Evolutionary conservation across 1,139 yeast species (phyloP), one percentile per base, ranked within the genome.

Genomic region (Diutina mesorugosa): DNA sequence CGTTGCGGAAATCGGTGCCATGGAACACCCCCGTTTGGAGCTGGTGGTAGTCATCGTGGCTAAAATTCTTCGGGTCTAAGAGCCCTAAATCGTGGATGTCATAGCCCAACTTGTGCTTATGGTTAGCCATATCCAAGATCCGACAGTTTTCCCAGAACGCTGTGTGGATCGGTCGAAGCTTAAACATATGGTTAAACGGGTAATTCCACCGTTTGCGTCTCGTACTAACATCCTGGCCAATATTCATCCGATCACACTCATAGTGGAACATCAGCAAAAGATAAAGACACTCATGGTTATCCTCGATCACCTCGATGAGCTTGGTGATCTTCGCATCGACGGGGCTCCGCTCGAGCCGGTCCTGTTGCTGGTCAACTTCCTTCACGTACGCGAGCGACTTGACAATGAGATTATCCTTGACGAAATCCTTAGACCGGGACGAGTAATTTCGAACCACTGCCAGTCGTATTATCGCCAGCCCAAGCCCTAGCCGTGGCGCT

Each of bases 91-190:
- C 16, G 1, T 30, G 16, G 10, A 32, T 21, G 16, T 32, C 45
- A 8, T 32, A 50, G 1, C 35, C 35, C 26, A 50, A 18, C 45
- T 32, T 50, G 28, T 50, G 53, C 12, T 50, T 50, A 14, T 50
- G 53, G 5, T 50, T 50, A 4, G 53, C 41, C 32, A 50, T 32
- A n/a, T 50, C 53, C 28, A 50, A 32, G n/a, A 50, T 16, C 45
- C 41, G 53, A 32, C 45, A 30, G 16, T 50, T 50, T 10, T 50
- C 53, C 53, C 53, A 50, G 32, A 50, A 50, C 2, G 53, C 53
- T 10, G n/a, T n/a, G 16, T 50, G 53, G 45, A 50, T 50, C 26
- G 53, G 53, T n/a, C 53, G 53, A 6, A 50, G 45, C 29, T 16
- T 30, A 16, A 50, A 50, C 26, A 50, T 28, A n/a, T 30, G 35